These are phyloP conservation scores for Prunus armeniaca DNA, from an alignment of 306 rosid species.

Conservation along the genomic window DNA sequence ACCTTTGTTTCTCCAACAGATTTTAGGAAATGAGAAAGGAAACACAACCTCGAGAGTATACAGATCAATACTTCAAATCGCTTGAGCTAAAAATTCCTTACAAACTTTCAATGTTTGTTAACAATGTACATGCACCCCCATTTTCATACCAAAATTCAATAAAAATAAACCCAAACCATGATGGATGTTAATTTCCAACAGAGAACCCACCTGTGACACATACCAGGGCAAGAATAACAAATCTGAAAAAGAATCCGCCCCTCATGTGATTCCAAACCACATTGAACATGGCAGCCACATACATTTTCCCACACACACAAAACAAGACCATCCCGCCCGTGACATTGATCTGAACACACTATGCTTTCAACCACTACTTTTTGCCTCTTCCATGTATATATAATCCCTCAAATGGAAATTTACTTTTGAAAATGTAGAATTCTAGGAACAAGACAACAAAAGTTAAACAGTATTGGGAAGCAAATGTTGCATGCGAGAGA, in stretches of 20 bases:
- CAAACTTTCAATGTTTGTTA: no score
- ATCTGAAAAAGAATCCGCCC: background rate
- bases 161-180: no score
- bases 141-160: background rate
- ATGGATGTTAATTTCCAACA: background rate
- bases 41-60: no score
- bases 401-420: background rate
- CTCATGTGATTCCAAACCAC: slow-evolving; percentile 9
- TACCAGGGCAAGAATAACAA: background rate
- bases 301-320: background rate
- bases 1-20: no score
- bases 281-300: background rate
- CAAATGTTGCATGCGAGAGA: background rate
- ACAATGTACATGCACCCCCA: background rate
- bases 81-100: no score
- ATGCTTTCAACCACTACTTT: background rate
- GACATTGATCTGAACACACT: background rate
- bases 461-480: background rate
- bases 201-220: background rate
- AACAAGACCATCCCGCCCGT: background rate
- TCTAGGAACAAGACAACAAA: background rate
- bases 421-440: background rate
- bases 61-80: no score
- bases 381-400: background rate
- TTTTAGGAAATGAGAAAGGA: no score